phyloP scores from a whole-genome alignment of 2,329 filamentous ascomycete genomes.

The Orbilia javanica region DNA sequence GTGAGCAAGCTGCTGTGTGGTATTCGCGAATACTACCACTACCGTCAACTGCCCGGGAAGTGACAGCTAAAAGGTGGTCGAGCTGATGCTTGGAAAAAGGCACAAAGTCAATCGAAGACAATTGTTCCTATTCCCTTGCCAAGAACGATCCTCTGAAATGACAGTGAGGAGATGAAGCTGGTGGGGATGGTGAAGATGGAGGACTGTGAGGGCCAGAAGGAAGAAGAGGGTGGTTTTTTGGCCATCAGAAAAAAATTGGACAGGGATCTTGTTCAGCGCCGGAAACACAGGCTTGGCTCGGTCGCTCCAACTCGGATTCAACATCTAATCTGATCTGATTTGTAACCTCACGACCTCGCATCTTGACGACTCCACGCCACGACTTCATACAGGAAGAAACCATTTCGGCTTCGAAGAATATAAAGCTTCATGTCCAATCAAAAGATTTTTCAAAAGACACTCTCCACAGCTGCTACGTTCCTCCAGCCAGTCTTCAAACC shows the following conservation, averaged over 20 bases:
- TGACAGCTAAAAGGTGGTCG: background rate
- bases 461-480: slow-evolving; percentile 36
- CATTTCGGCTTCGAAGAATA: background rate
- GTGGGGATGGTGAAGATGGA: background rate
- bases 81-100: background rate
- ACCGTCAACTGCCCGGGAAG: background rate
- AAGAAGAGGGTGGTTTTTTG: slow-evolving; percentile 1
- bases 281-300: slow-evolving; percentile 36
- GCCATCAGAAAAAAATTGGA: slow-evolving; percentile 40
- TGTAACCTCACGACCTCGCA: background rate
- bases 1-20: background rate
- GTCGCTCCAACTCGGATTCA: slow-evolving; percentile 19
- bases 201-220: background rate
- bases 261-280: slow-evolving; percentile 35
- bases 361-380: background rate
- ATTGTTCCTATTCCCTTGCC: background rate
- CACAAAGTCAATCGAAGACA: background rate
- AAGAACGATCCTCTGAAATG: background rate
- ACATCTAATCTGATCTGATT: background rate
- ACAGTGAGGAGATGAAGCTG: background rate
- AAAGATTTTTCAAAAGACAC: slow-evolving; percentile 44
- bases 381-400: too few relatives aligned
- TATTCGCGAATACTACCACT: background rate
- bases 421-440: slow-evolving; percentile 49
- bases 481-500: slow-evolving; percentile 54